phyloP scores from a whole-genome alignment of 768 basidiomycete species.

The Crassisporium funariophilum region DNA sequence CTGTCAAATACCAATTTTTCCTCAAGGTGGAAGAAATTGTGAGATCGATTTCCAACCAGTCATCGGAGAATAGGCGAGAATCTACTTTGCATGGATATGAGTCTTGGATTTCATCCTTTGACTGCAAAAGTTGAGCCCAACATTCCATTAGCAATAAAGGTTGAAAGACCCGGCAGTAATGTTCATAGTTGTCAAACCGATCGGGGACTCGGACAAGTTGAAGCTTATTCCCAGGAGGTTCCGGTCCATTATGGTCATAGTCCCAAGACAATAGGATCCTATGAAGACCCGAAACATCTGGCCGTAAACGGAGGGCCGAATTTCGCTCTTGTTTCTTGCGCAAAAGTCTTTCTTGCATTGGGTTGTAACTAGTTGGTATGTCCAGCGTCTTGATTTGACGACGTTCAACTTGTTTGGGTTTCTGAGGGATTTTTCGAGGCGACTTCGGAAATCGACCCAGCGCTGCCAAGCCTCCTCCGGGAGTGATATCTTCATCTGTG shows the following conservation, averaged over 20 bases:
- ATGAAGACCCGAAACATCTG: constrained; percentile 81
- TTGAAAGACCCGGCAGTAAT: constrained; percentile 78
- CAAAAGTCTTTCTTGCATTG: constrained; percentile 50
- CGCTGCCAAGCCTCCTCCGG: constrained; percentile 48
- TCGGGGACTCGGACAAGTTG: constrained; percentile 55
- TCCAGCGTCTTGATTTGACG: constrained; percentile 68
- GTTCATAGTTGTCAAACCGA: constrained; percentile 59
- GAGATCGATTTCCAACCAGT: constrained; percentile 82
- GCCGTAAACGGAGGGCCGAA: constrained; percentile 71
- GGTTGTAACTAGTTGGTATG: constrained; percentile 45
- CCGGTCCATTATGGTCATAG: constrained; percentile 65
- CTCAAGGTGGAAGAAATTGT: constrained; percentile 57
- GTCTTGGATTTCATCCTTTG: constrained; percentile 66
- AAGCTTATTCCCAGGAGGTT: constrained; percentile 57
- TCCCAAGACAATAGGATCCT: constrained; percentile 83
- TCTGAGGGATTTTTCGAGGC: constrained; percentile 45
- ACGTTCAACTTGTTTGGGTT: constrained; percentile 51
- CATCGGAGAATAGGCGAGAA: constrained; percentile 72
- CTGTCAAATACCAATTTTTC: constrained; percentile 74
- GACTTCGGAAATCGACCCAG: constrained; percentile 64
- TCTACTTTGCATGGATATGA: constrained; percentile 63
- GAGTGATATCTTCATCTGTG: constrained; percentile 49
- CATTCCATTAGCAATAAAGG: constrained; percentile 87
- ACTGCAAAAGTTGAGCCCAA: constrained; percentile 84
- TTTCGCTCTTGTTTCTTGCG: constrained; percentile 64